A percentile compares a stretch with the other conserved stretches of the same genome.
Evolutionary conservation across 768 basidiomycete species (phyloP).

Genomic region (Mycena olivaceomarginata): DNA sequence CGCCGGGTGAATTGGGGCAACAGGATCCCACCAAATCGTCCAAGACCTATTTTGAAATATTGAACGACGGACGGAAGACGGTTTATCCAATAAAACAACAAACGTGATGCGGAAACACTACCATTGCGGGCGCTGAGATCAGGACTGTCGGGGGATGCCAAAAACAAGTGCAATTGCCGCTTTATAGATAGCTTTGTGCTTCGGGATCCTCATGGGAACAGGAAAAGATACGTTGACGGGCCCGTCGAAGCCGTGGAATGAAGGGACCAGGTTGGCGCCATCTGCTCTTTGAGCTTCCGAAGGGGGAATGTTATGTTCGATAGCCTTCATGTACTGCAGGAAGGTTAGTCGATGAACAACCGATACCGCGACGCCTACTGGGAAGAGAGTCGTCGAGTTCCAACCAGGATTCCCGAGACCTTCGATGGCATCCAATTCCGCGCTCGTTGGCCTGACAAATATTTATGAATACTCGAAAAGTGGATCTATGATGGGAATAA

Average conservation of each 20-base stretch:
- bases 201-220: slow-evolving; percentile 39
- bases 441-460: slow-evolving; percentile 8
- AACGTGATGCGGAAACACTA: slow-evolving; percentile 33
- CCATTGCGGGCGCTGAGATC: slow-evolving; percentile 35
- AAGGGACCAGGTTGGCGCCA: slow-evolving; percentile 20
- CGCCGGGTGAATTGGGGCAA: slow-evolving; percentile 31
- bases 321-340: slow-evolving; percentile 35
- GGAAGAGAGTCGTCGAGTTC: slow-evolving; percentile 31
- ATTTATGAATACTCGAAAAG: neutral
- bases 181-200: slow-evolving; percentile 37
- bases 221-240: slow-evolving; percentile 38
- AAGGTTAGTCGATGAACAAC: neutral
- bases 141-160: slow-evolving; percentile 22
- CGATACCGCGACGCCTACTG: neutral
- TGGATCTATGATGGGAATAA: too few relatives aligned
- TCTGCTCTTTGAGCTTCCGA: slow-evolving; percentile 30
- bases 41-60: slow-evolving; percentile 26
- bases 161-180: slow-evolving; percentile 37
- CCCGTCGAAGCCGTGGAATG: slow-evolving; percentile 33
- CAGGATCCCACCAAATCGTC: slow-evolving; percentile 43
- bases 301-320: slow-evolving; percentile 40
- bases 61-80: neutral
- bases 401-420: slow-evolving; percentile 40
- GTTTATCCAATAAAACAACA: neutral
- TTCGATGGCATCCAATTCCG: slow-evolving; percentile 39